Evolutionary conservation across 2,329 filamentous ascomycete species (phyloP), one percentile per base, ranked within the genome.

Genomic region (Cyanodermella asteris): DNA sequence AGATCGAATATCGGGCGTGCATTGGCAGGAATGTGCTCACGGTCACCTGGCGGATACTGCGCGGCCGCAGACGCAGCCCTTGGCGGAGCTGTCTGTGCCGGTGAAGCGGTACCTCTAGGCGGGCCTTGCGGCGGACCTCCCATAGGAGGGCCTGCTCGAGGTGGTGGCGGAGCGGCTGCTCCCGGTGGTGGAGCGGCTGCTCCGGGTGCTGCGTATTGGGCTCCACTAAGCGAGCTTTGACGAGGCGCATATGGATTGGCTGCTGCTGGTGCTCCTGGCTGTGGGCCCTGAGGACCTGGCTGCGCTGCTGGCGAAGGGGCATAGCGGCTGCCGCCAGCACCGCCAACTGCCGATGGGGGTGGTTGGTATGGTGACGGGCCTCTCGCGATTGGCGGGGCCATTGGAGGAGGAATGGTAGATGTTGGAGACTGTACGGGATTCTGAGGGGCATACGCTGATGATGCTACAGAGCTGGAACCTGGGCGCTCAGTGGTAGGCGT

Each of bases 351-450:
- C 16, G 70, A 55, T 5, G 77, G 76, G 27, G 82, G 75, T 18
- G 74, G 66, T 39, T 82, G 80, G 48, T 91, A 93, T 5, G 82
- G 82, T 14, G 82, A 91, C 4, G 73, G 62, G 15, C 73, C 80
- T 34, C 80, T 70, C 13, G 70, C 63, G 25, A 78, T 61, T 12
- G 66, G 62, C 20, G 69, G 59, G 22, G 63, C 63, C 54, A 30
- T 49, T 43, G 45, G 36, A 39, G 46, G 36, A 31, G 54, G 24
- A 33, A 43, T 30, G 14, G 64, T 56, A 7, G 23, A 22, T 7
- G 16, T 21, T 13, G 65, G 55, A n/a, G n/a, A n/a, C n/a, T n/a
- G n/a, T n/a, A n/a, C n/a, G n/a, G n/a, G n/a, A n/a, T n/a, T n/a
- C n/a, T n/a, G n/a, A n/a, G n/a, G n/a, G n/a, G n/a, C n/a, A n/a